Conservation (phyloP, 345 rosid species). For the Populus simonii region DNA sequence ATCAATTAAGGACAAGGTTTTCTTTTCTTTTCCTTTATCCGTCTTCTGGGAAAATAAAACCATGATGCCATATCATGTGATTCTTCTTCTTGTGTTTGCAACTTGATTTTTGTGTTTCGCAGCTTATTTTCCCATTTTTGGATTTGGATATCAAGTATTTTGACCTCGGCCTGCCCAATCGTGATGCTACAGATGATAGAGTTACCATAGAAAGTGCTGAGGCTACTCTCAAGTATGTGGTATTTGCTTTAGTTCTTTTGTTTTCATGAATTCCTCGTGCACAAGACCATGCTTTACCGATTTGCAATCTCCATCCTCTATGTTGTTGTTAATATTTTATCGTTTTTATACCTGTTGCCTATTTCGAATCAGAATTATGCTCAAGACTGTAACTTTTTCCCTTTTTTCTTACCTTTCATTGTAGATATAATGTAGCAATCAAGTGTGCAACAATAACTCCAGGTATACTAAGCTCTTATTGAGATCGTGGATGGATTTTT, state of each 20-base stretch:
- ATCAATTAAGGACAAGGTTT: conserved; percentile 32
- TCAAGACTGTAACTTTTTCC: neutral
- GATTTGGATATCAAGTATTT: conserved; percentile 69
- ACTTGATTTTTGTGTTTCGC: conserved; percentile 2
- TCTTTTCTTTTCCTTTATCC: neutral
- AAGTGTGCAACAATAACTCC: conserved; percentile 99
- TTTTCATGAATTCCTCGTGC: neutral
- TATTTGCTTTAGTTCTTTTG: neutral
- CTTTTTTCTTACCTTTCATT: neutral
- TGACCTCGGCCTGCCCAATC: conserved; percentile 62
- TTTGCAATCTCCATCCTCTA: neutral
- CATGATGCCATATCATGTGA: neutral
- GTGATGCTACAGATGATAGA: conserved; percentile 65
- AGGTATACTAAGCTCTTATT: conserved; percentile 39
- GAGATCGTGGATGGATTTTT: neutral
- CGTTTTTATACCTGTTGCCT: neutral
- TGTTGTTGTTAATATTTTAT: neutral
- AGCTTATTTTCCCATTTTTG: conserved; percentile 89
- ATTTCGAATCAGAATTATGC: neutral
- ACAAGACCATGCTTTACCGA: neutral
- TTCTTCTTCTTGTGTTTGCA: neutral
- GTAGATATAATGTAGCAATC: conserved; percentile 93
- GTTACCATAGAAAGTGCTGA: conserved; percentile 65
- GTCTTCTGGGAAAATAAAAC: neutral
- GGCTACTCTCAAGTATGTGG: conserved; percentile 61